Evolutionary conservation across 441 rosid genomes (phyloP).

Genomic region (Melastoma candidum): DNA sequence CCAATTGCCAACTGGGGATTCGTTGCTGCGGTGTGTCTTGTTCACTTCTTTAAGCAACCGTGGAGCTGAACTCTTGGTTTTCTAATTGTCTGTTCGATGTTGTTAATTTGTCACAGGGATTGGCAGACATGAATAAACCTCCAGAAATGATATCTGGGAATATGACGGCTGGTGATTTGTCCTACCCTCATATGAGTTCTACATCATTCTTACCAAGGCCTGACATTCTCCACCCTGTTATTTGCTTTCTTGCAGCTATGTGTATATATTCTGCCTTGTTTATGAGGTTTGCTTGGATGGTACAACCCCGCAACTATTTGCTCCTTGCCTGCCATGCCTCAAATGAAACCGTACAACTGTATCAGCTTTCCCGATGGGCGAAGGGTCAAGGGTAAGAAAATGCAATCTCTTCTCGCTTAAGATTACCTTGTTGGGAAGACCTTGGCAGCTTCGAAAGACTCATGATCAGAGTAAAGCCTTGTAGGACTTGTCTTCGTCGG

Average conservation of each 20-base stretch:
- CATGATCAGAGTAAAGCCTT: too few relatives aligned
- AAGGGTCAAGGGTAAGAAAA: constrained; percentile 60
- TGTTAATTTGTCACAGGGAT: constrained; percentile 44
- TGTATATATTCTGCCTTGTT: constrained; percentile 71
- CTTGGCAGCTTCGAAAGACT: too few relatives aligned
- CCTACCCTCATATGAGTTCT: background rate
- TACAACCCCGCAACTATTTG: constrained; percentile 87
- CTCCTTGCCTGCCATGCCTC: constrained; percentile 91
- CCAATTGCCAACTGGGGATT: constrained; percentile 98
- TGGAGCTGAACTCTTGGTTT: too few relatives aligned
- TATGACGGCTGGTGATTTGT: constrained; percentile 64
- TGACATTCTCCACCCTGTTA: constrained; percentile 8
- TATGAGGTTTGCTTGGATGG: constrained; percentile 99
- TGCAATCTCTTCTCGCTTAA: background rate
- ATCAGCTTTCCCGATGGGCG: constrained; percentile 83
- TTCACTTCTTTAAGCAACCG: constrained; percentile 3
- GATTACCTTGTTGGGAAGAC: too few relatives aligned
- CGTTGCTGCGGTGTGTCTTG: constrained; percentile 61
- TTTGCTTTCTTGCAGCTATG: constrained; percentile 46
- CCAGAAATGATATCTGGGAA: constrained; percentile 93
- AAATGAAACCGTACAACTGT: constrained; percentile 90
- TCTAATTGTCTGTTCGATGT: background rate
- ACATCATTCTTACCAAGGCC: background rate
- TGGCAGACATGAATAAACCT: constrained; percentile 86
- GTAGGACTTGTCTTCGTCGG: too few relatives aligned